Conservation (phyloP, 2,329 filamentous ascomycete genomes). For the Fusarium ambrosium region DNA sequence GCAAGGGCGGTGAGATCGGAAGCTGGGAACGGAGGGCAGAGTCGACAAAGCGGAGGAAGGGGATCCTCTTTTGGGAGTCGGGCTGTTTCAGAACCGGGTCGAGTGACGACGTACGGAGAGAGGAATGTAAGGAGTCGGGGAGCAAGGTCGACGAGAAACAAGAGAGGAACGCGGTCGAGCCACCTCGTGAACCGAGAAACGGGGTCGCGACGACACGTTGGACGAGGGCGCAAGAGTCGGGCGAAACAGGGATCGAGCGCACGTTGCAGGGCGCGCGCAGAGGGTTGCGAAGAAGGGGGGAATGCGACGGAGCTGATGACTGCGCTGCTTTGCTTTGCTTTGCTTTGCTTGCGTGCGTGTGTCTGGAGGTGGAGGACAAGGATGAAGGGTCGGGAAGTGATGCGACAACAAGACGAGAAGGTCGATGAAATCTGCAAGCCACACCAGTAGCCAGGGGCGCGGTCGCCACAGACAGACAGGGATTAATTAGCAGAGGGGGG, state of each 20-base stretch:
- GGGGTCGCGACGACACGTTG: conserved; percentile 20
- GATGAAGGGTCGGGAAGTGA: conserved; percentile 7
- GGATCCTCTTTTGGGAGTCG: conserved; percentile 37
- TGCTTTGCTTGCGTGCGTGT: not conserved
- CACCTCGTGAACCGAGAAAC: conserved; percentile 38
- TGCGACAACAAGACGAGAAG: not conserved
- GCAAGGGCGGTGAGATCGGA: conserved; percentile 43
- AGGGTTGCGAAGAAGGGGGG: not conserved
- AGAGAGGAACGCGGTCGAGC: conserved; percentile 36
- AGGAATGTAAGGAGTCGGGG: conserved; percentile 21
- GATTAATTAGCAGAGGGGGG: conserved; percentile 11
- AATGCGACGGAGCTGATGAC: conserved; percentile 6
- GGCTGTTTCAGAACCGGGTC: conserved; percentile 44
- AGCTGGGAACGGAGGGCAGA: conserved; percentile 42
- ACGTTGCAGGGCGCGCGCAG: conserved; percentile 36
- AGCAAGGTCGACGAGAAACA: conserved; percentile 30
- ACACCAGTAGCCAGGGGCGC: conserved; percentile 30
- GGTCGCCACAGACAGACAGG: conserved; percentile 26
- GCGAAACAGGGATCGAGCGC: conserved; percentile 40
- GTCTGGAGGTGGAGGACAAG: not conserved
- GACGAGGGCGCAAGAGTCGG: conserved; percentile 45
- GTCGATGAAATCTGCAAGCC: conserved; percentile 27
- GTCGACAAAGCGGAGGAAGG: conserved; percentile 36
- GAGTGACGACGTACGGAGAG: conserved; percentile 19
- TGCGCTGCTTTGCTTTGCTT: not conserved